Evolutionary conservation across 352 stramenopile genomes (phyloP).

Genomic region (Phytophthora aleatoria): DNA sequence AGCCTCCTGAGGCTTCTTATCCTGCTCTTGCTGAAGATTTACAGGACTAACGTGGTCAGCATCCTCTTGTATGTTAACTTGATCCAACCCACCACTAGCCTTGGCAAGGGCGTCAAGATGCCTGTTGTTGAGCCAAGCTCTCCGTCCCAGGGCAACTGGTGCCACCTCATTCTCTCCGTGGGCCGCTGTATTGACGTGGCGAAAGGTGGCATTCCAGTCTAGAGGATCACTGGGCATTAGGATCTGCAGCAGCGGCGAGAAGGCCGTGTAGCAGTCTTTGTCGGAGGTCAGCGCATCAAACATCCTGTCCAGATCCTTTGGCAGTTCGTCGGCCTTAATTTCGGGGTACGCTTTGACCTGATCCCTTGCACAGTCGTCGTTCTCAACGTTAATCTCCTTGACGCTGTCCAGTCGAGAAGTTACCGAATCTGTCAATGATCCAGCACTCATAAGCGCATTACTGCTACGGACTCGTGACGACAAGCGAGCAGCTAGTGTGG

Average conservation of each 20-base stretch:
- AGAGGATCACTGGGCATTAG: conserved; percentile 38
- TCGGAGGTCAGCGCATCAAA: conserved; percentile 32
- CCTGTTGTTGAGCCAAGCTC: conserved; percentile 19
- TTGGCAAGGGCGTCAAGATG: conserved; percentile 9
- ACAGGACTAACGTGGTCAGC: not conserved
- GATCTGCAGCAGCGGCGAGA: conserved; percentile 48
- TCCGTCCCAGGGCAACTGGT: not conserved
- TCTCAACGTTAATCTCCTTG: conserved; percentile 8
- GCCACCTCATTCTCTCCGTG: not conserved
- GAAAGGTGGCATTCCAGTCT: conserved; percentile 38
- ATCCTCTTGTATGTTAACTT: not conserved
- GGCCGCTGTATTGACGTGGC: not conserved
- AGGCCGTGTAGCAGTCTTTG: conserved; percentile 45
- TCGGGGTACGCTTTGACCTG: not conserved
- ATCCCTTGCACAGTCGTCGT: not conserved
- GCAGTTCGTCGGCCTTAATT: conserved; percentile 12
- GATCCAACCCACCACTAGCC: not conserved
- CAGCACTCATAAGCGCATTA: not conserved
- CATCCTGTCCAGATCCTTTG: conserved; percentile 28
- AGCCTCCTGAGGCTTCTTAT: not conserved
- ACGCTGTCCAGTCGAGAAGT: conserved; percentile 3
- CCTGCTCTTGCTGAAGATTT: conserved; percentile 4
- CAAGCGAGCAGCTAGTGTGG: not conserved
- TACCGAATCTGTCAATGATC: not conserved
- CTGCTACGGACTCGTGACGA: not conserved